A percentile compares a stretch with the other conserved stretches of the same genome.
phyloP scores from a whole-genome alignment of 768 basidiomycete genomes.

The Podaxis sp. region DNA sequence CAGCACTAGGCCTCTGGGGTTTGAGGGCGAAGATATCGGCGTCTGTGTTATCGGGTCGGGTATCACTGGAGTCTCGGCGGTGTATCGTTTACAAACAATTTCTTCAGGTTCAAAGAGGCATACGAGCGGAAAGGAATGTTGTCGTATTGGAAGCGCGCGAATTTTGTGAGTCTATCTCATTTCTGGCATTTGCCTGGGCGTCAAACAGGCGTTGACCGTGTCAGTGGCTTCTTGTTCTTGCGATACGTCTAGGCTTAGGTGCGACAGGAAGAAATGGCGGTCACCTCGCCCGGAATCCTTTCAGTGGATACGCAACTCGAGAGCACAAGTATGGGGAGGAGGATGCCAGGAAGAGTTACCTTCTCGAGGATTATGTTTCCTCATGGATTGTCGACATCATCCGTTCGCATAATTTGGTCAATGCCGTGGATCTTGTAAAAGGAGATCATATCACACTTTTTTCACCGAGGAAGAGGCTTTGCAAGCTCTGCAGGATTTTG shows the following conservation, averaged over 20 bases:
- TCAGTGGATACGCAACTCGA: constrained; percentile 42
- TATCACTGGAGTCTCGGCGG: constrained; percentile 71
- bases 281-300: constrained; percentile 57
- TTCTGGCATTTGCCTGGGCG: neutral
- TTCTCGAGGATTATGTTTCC: constrained; percentile 58
- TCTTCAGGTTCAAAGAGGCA: constrained; percentile 8
- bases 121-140: constrained; percentile 35
- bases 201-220: neutral
- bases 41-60: constrained; percentile 80
- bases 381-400: constrained; percentile 49
- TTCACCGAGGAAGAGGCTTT: constrained; percentile 43
- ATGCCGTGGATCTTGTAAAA: constrained; percentile 59
- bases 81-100: constrained; percentile 57
- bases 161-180: constrained; percentile 58
- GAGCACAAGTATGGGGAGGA: constrained; percentile 41
- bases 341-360: constrained; percentile 52
- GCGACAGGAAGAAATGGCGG: constrained; percentile 85
- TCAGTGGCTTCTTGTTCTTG: neutral
- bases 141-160: constrained; percentile 83
- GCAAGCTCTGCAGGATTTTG: constrained; percentile 40
- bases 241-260: constrained; percentile 53
- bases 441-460: constrained; percentile 50
- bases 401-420: constrained; percentile 36
- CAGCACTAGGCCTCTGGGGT: constrained; percentile 50
- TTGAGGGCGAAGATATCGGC: constrained; percentile 52